These are phyloP conservation scores for Lecanicillium sp. DNA, from an alignment of 2,329 filamentous ascomycete genomes.

Conservation along the genomic window DNA sequence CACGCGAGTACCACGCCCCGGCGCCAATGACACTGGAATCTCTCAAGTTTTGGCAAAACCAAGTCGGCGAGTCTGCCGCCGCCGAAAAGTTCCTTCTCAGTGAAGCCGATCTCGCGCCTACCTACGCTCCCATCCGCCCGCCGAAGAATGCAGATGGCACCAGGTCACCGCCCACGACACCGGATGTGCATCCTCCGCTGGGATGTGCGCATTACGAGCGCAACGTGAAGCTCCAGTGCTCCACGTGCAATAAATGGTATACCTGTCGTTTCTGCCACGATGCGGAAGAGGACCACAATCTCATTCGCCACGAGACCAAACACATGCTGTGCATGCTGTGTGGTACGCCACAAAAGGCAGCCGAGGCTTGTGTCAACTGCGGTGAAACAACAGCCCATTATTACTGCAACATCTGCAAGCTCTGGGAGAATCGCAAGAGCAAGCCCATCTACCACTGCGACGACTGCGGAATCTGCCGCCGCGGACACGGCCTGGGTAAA, in stretches of 20 bases:
- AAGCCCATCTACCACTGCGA: slow-evolving; percentile 95
- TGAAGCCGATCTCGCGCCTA: slow-evolving; percentile 59
- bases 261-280: slow-evolving; percentile 95
- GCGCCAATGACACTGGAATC: slow-evolving; percentile 44
- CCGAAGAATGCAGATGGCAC: slow-evolving; percentile 38
- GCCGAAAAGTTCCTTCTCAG: slow-evolving; percentile 44
- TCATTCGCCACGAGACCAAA: slow-evolving; percentile 77
- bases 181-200: slow-evolving; percentile 43
- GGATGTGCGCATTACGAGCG: slow-evolving; percentile 92
- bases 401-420: slow-evolving; percentile 89
- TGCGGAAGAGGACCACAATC: slow-evolving; percentile 66
- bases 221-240: slow-evolving; percentile 94
- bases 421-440: slow-evolving; percentile 89
- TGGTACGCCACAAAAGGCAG: slow-evolving; percentile 73
- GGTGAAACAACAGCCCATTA: slow-evolving; percentile 76
- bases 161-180: slow-evolving; percentile 25
- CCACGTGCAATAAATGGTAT: slow-evolving; percentile 84
- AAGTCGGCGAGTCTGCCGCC: slow-evolving; percentile 32
- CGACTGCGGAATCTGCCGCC: slow-evolving; percentile 92
- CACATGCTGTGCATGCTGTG: slow-evolving; percentile 99
- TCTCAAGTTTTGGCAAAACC: slow-evolving; percentile 54
- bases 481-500: slow-evolving; percentile 85
- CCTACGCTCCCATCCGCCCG: slow-evolving; percentile 53
- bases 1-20: slow-evolving; percentile 15
- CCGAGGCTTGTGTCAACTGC: slow-evolving; percentile 72